Evolutionary conservation across 2,329 filamentous ascomycete species (phyloP).

Genomic region (Trichoderma harzianum): DNA sequence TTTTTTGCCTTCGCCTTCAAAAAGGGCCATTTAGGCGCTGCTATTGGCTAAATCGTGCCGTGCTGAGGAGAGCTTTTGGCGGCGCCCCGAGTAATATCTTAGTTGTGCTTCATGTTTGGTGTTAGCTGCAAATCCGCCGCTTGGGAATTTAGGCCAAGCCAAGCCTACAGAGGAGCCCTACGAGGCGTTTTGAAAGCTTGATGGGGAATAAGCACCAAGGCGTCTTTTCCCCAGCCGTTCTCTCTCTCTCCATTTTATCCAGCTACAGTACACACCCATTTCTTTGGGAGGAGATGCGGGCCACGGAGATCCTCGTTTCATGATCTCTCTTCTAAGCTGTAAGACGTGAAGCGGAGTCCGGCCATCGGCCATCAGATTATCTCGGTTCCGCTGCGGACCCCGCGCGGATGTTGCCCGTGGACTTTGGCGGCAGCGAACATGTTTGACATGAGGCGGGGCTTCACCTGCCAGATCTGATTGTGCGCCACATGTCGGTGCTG

Average conservation of each 20-base stretch:
- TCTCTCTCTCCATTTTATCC: neutral
- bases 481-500: conserved; percentile 9
- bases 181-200: conserved; percentile 2
- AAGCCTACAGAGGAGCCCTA: neutral
- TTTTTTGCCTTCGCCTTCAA: neutral
- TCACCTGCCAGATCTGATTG: neutral
- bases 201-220: neutral
- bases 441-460: neutral
- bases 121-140: neutral
- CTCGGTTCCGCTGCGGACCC: neutral
- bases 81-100: conserved; percentile 4
- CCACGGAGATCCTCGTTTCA: neutral
- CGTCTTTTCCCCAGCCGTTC: neutral
- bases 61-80: neutral
- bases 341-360: neutral
- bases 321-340: neutral
- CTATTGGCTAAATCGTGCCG: neutral
- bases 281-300: no score
- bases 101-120: neutral
- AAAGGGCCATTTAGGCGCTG: neutral
- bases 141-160: neutral
- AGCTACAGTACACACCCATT: neutral
- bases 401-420: neutral
- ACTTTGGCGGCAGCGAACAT: neutral
- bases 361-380: neutral